Evolutionary conservation across 2,329 filamentous ascomycete genomes (phyloP), one percentile per base, ranked within the genome.

Genomic region (Cytospora piceicola): DNA sequence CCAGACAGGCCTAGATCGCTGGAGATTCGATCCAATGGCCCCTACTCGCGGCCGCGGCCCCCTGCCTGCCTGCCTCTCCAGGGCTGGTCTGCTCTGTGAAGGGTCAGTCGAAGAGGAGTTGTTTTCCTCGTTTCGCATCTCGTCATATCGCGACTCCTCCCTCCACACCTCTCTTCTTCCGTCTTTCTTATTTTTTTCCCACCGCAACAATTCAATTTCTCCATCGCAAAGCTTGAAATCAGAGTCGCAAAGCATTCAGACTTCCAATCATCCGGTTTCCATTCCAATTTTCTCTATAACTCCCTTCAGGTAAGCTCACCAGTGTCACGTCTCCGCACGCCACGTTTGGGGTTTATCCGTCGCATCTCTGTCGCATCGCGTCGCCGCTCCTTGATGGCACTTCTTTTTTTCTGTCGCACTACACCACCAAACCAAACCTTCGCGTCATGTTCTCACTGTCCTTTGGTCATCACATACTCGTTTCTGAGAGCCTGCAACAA

Each of bases 111-210:
- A 29, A 5, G 27, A 29, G 27, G 27, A 56, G 53, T 65, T 68
- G 67, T 68, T 68, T 68, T 68, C 63, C 66, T 67, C 54, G 65
- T 67, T 66, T 67, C 65, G 58, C 65, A 67, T 65, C 49, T n/a
- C n/a, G 42, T 42, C 63, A 54, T 54, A 58, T 65, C 64, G 64
- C 64, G 58, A 59, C 65, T 34, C 36, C 58, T 58, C 39, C 30
- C 64, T 34, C 46, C 54, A 42, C 64, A 63, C 58, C 55, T 63
- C 58, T 34, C 66, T 36, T 14, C 51, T 59, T 42, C 34, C 54
- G 39, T 65, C 46, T 39, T 58, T 12, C 32, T 61, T 49, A 49
- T 63, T 54, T 52, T 29, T n/a, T 36, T 36, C 12, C 53, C 61
- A 49, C 29, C 46, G 58, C 52, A 64, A 42, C 39, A 22, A 22